Evolutionary conservation across 192 early-diverging fungal genomes (phyloP), one percentile per base, ranked within the genome.

Genomic region (Coemansia erecta): DNA sequence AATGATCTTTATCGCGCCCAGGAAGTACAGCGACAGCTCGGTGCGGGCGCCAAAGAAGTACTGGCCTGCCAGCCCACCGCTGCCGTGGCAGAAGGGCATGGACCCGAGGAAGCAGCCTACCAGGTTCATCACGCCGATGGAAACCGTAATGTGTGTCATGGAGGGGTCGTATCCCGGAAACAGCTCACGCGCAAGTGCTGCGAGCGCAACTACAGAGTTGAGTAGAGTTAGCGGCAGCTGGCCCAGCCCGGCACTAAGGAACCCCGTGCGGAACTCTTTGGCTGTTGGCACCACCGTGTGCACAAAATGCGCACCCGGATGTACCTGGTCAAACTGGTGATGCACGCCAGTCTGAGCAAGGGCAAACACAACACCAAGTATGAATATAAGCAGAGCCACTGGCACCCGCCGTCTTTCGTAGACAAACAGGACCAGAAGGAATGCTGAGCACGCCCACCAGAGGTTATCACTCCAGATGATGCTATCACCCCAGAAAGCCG

Each of bases 31-130:
- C 35, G 89, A 89, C 26, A 90, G 81, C 53, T 87, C 90, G 0
- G 89, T 83, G 47, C 94, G 84, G 15, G 94, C 91, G 49, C 94
- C 94, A 74, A 96, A 96, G 8, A 92, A 89, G 68, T 94, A 93
- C 75, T 96, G 92, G 7, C 87, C 94, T n/a, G 92, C 91, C n/a
- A 96, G 77, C 19, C 94, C 94, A 19, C 94, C 94, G 35, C 90
- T 90, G 24, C 89, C 86, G 53, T 90, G 88, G 61, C 93, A 88
- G 68, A 90, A 84, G 33, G 92, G 87, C 66, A 94, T 83, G 21
- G 90, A 82, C 8, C 89, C 86, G 77, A 93, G 81, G 68, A 85
- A 86, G 77, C 90, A 88, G 17, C 88, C 86, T 42, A 90, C 56
- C 35, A 94, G 58, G 61, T 91, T 88, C 87, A 94, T 93, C 13